phyloP scores from a whole-genome alignment of 1,139 yeast genomes.

The Geotrichum bryndzae region DNA sequence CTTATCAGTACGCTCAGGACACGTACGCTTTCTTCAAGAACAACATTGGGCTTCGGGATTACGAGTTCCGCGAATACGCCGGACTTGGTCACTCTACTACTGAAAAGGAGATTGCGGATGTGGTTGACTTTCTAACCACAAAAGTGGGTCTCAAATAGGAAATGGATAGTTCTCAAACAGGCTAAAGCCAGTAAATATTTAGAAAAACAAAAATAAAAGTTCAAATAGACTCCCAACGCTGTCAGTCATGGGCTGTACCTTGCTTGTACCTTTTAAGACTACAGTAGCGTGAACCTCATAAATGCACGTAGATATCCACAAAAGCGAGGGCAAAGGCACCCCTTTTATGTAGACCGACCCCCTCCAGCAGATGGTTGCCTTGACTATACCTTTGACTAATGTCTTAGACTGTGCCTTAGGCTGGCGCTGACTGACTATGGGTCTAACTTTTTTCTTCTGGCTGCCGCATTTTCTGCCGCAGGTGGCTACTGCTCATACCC shows the following conservation, averaged over 20 bases:
- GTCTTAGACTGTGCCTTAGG: too few species aligned
- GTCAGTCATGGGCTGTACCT: background rate
- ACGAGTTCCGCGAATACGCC: background rate
- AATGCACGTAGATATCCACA: background rate
- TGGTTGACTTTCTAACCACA: background rate
- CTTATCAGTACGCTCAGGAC: background rate
- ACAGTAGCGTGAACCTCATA: background rate
- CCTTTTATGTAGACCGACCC: background rate
- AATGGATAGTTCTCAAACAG: background rate
- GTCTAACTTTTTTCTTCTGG: too few species aligned
- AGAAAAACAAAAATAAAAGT: background rate
- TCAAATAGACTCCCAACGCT: background rate
- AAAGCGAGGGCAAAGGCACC: background rate
- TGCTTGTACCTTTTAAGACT: background rate
- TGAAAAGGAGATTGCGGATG: background rate
- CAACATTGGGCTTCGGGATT: background rate
- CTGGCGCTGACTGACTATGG: too few species aligned
- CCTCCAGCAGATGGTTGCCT: background rate
- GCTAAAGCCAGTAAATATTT: background rate
- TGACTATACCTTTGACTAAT: too few species aligned
- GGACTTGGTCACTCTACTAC: conserved; percentile 5
- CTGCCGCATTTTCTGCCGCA: background rate
- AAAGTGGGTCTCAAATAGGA: background rate
- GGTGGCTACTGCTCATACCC: background rate
- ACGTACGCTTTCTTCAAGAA: background rate